Conservation (phyloP, 257 asterid species). For the Nicotiana knightiana region DNA sequence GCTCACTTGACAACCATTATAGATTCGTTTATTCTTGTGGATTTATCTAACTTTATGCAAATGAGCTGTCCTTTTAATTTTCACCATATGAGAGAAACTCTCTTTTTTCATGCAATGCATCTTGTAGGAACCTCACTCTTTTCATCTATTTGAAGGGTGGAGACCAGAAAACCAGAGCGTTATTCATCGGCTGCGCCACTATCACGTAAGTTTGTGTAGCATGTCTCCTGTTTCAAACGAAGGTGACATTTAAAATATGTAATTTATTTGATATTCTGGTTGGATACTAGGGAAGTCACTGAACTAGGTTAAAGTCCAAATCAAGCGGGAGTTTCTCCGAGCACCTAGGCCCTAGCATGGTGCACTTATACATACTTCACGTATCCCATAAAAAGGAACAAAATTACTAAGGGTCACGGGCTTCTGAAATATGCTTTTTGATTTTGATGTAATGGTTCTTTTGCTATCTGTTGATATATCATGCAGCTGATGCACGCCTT, state of each 20-base stretch:
- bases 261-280: background rate
- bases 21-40: background rate
- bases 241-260: background rate
- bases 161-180: slow-evolving; percentile 96
- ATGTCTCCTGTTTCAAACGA: background rate
- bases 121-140: slow-evolving; percentile 86
- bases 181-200: slow-evolving; percentile 99
- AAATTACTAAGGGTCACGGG: background rate
- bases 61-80: slow-evolving; percentile 4
- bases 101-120: slow-evolving; percentile 39
- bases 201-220: slow-evolving; percentile 63
- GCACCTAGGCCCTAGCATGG: background rate
- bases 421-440: background rate
- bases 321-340: background rate
- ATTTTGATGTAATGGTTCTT: slow-evolving; percentile 9
- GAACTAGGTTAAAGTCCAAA: slow-evolving; percentile 5
- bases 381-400: background rate
- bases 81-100: slow-evolving; percentile 11
- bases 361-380: background rate
- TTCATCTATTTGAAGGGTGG: slow-evolving; percentile 98
- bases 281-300: background rate
- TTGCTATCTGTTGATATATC: slow-evolving; percentile 19
- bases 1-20: background rate
- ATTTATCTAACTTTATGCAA: background rate
- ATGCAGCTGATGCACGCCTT: slow-evolving; percentile 97